Base-by-base conservation (phyloP, 495 filamentous ascomycete genomes). In the Rhypophila decipiens region DNA sequence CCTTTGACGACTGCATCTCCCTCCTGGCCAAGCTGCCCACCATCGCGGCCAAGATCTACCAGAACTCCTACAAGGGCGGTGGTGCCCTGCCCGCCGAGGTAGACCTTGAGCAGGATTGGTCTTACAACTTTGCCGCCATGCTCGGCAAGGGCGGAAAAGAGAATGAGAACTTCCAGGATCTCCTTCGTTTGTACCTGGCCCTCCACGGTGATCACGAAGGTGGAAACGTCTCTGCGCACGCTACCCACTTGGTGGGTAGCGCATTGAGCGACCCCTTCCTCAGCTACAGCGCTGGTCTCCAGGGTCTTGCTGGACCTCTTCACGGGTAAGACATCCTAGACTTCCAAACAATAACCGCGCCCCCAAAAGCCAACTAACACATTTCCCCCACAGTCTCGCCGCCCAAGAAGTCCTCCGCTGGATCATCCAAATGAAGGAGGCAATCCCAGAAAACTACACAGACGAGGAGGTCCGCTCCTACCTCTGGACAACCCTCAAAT, bases 171-270 rank as follows among this genome's bases (percentile, higher is more conserved):
- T 98, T 98, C 78, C 91, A 97, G 62, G 93, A 98, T 57, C 75
- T 97, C 17, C 77, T 98, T 21, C 77, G 93, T 49, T 68, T 98
- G 17, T 98, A 98, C 71, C 81, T 98, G 17, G 91, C 93, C 21
- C 82, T 98, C 10, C 93, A 98, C 72, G 91, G 91, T 38, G 93
- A 98, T 70, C 93, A 98, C 73, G 93, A 98, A 66, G 93, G 93
- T 47, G 93, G 93, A 44, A 98, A 98, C 61, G 93, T 97, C 46
- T 96, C 90, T 1, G 93, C 93, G 3, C 93, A 98, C 65, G 74
- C 93, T n/a, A 98, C 93, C 19, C 93, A 98, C 68, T 77, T 98
- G 8, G 94, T 98, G 27, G 93, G 93, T n/a, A 90, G 85, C 51
- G 94, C 94, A 8, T 79, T 98, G 46, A 88, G 84, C 66, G 94